Evolutionary conservation across 2,329 filamentous ascomycete genomes (phyloP).

Genomic region (Neofusicoccum cordaticola): DNA sequence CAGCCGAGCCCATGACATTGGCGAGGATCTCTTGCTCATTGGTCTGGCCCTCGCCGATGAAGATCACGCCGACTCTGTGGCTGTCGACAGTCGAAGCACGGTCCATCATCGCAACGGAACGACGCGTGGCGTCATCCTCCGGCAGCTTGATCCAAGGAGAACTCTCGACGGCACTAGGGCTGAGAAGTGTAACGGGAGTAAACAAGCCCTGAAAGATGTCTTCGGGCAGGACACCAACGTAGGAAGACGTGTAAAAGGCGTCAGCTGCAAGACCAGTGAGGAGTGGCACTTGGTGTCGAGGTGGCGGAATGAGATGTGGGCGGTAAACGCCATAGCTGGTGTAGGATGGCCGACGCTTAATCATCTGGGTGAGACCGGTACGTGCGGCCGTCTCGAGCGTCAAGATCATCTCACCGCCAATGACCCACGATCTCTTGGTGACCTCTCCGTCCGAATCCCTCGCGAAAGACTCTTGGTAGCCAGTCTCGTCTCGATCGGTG

Average conservation of each 20-base stretch:
- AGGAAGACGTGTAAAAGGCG: conserved; percentile 47
- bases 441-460: conserved; percentile 64
- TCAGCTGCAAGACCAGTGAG: conserved; percentile 39
- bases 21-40: conserved; percentile 79
- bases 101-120: conserved; percentile 80
- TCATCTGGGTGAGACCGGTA: conserved; percentile 68
- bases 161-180: conserved; percentile 23
- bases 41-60: conserved; percentile 83
- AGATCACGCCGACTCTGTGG: conserved; percentile 92
- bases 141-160: conserved; percentile 72
- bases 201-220: conserved; percentile 70
- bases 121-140: conserved; percentile 64
- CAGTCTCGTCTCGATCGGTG: conserved; percentile 78
- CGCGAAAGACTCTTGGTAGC: conserved; percentile 64
- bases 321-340: conserved; percentile 41
- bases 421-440: conserved; percentile 65
- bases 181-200: conserved; percentile 47
- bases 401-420: conserved; percentile 53
- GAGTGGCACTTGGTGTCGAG: conserved; percentile 42
- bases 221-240: conserved; percentile 66
- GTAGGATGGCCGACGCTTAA: conserved; percentile 62
- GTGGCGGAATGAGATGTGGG: conserved; percentile 36
- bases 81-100: conserved; percentile 86
- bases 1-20: conserved; percentile 80
- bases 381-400: conserved; percentile 68